These are phyloP conservation scores for Nymphaea thermarum DNA, from an alignment of 164 flowering plant species.

Conservation along the genomic window DNA sequence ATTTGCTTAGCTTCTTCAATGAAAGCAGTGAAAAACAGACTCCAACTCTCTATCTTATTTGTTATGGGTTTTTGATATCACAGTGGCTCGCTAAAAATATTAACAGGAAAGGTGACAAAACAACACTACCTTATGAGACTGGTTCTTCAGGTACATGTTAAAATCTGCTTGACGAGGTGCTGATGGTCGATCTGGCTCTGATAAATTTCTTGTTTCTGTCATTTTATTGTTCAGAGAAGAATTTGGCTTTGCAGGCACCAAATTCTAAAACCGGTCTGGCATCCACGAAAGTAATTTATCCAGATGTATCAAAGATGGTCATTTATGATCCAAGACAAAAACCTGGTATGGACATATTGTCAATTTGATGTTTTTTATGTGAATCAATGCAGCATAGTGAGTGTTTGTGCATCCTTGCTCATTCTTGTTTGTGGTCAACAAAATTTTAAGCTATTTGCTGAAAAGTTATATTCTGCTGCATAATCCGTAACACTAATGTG, in stretches of 20 bases:
- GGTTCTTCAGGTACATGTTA: constrained; percentile 30
- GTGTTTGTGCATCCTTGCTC: too few species aligned
- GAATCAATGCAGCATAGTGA: too few species aligned
- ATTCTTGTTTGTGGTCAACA: too few species aligned
- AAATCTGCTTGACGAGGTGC: not conserved
- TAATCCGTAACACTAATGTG: too few species aligned
- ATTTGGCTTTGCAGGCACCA: constrained; percentile 20
- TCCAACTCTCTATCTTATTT: too few species aligned
- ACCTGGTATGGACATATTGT: constrained; percentile 27
- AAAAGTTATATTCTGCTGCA: too few species aligned
- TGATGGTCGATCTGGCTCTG: not conserved
- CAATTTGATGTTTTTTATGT: too few species aligned
- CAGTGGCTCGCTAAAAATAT: constrained; percentile 79
- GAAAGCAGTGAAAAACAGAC: too few species aligned
- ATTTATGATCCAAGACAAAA: constrained; percentile 72
- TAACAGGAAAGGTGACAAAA: constrained; percentile 51
- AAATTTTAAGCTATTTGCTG: too few species aligned
- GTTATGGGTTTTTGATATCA: constrained; percentile 1
- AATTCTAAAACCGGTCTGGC: constrained; percentile 16
- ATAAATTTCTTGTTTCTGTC: constrained; percentile 2
- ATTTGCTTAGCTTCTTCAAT: too few species aligned
- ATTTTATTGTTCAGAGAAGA: constrained; percentile 27
- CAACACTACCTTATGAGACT: constrained; percentile 35
- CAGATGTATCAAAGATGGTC: constrained; percentile 65
- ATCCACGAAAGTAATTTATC: constrained; percentile 46